These are phyloP conservation scores for Cyberlindnera amylophila DNA, from an alignment of 805 yeast genomes.

Conservation along the genomic window DNA sequence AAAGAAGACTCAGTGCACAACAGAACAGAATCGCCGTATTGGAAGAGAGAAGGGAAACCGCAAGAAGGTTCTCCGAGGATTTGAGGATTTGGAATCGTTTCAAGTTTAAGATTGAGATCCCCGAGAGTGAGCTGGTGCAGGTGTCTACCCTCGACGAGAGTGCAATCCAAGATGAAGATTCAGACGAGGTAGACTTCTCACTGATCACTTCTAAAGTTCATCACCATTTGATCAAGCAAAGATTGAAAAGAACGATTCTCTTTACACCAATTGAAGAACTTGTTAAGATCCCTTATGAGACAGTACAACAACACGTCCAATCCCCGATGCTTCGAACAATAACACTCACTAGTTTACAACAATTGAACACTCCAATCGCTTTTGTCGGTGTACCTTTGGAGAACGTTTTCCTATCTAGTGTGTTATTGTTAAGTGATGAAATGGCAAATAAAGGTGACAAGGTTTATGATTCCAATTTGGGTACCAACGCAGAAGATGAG, in stretches of 20 bases:
- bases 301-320: background rate
- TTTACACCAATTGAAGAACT: background rate
- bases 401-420: slow-evolving; percentile 5
- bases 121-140: background rate
- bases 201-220: background rate
- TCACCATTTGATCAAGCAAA: background rate
- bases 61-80: slow-evolving; percentile 9
- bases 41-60: slow-evolving; percentile 8
- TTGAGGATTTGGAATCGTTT: slow-evolving; percentile 4
- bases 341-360: background rate
- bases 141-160: no score
- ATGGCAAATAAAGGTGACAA: background rate
- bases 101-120: slow-evolving; percentile 1
- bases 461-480: background rate
- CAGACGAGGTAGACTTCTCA: background rate
- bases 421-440: slow-evolving; percentile 5
- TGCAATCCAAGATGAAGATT: no score
- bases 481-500: background rate
- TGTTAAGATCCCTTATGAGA: background rate
- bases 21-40: slow-evolving; percentile 4
- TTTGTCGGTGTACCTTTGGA: slow-evolving; percentile 5
- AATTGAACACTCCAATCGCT: background rate
- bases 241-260: background rate
- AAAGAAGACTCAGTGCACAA: background rate
- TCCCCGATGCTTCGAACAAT: background rate